Percentiles rank a stretch among this genome's conserved stretches.
These are phyloP conservation scores for Laburnicola sp. DNA, from an alignment of 2,329 filamentous ascomycete genomes.

Conservation along the genomic window DNA sequence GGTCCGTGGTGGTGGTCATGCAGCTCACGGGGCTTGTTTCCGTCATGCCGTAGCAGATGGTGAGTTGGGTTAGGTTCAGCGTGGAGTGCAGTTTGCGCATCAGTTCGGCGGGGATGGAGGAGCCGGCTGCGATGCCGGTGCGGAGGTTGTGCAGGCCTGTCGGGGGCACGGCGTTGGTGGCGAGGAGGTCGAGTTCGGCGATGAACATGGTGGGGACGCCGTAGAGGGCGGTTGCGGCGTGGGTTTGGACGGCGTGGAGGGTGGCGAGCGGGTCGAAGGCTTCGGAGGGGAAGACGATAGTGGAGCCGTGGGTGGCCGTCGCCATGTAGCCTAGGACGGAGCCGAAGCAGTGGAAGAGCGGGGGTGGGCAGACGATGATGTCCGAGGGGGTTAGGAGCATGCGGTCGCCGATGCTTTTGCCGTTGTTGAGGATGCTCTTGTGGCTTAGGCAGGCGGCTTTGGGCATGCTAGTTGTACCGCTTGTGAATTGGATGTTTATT, in stretches of 20 bases:
- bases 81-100: slow-evolving; percentile 74
- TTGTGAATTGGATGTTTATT: slow-evolving; percentile 96
- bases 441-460: slow-evolving; percentile 88
- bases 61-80: slow-evolving; percentile 78
- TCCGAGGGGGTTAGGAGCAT: slow-evolving; percentile 79
- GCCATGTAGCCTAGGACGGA: slow-evolving; percentile 91
- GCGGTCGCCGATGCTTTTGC: slow-evolving; percentile 76
- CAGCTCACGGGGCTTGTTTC: slow-evolving; percentile 75
- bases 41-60: slow-evolving; percentile 97
- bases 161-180: slow-evolving; percentile 49
- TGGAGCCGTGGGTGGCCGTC: slow-evolving; percentile 78
- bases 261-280: slow-evolving; percentile 80
- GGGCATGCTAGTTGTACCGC: slow-evolving; percentile 85
- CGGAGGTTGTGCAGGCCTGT: slow-evolving; percentile 66
- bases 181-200: slow-evolving; percentile 79
- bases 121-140: slow-evolving; percentile 92
- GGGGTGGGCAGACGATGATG: slow-evolving; percentile 66
- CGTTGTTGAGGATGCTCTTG: slow-evolving; percentile 89
- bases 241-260: slow-evolving; percentile 65
- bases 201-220: slow-evolving; percentile 95
- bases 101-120: slow-evolving; percentile 77
- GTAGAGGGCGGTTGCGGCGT: slow-evolving; percentile 71
- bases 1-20: slow-evolving; percentile 81
- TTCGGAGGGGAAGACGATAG: slow-evolving; percentile 83
- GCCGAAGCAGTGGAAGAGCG: slow-evolving; percentile 75